Base-by-base conservation (phyloP, 192 early-diverging fungal genomes). In the Rhizophagus sp. region DNA sequence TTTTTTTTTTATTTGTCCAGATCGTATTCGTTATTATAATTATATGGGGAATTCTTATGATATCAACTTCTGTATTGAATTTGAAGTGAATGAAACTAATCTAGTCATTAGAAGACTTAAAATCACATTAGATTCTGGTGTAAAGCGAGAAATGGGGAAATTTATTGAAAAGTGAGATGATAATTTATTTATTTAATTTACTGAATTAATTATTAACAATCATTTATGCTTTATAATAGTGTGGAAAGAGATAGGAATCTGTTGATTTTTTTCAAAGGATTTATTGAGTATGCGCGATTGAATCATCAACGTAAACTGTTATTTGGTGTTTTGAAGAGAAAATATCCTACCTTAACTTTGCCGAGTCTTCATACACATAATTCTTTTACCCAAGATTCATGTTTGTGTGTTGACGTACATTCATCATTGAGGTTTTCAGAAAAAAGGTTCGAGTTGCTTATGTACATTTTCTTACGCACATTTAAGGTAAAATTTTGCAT, bases 301-400 rank as follows among this genome's bases (percentile, higher is more conserved):
- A 76, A 76, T 39, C n/a, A 64, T 44, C 52, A 76, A 62, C 75
- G 75, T 17, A 63, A 24, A 64, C 33, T 36, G 47, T 64, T 76
- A 25, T 76, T 76, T 76, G 41, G 64, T 15, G 2, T 9, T 22
- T 27, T 76, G 25, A 76, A 64, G 17, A 12, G 27, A 65, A 76
- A 65, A 76, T 76, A 63, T 19, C 41, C 61, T 24, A 13, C 8
- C 12, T 41, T 76, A 22, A 74, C 73, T 72, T 72, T 25, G 11
- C 11, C 64, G 39, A 33, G 19, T n/a, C 9, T 17, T 34, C 67
- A 36, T 8, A 22, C 8, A 22, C 67, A n/a, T 34, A 69, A 69
- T 22, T n/a, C 12, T 41, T 39, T 22, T 10, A 41, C 15, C 3
- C 27, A 44, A n/a, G 19, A 69, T 39, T 34, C 19, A 39, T 13